Evolutionary conservation across 306 rosid genomes (phyloP).

Genomic region (Acacia melanoxylon): DNA sequence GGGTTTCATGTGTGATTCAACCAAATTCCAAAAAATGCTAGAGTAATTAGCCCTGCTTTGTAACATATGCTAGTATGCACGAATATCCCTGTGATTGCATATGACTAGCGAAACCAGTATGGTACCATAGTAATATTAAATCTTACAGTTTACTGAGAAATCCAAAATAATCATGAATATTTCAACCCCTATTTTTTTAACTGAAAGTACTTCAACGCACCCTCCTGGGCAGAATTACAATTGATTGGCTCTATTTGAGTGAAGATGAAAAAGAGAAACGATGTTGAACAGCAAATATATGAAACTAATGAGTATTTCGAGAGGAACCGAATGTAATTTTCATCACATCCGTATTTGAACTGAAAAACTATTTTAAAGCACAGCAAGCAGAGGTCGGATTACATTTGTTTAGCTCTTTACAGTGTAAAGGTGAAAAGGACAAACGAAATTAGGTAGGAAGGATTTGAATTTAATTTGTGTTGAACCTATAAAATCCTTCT

Average conservation of each 20-base stretch:
- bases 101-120: not conserved
- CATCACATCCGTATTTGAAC: not conserved
- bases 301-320: not conserved
- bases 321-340: not conserved
- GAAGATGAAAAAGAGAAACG: not conserved
- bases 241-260: not conserved
- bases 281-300: not conserved
- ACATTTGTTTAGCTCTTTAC: not conserved
- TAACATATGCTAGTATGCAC: not conserved
- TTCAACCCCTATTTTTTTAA: not conserved
- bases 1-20: not conserved
- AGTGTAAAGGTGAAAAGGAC: not conserved
- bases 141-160: not conserved
- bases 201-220: not conserved
- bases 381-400: not conserved
- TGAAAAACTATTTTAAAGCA: not conserved
- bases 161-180: not conserved
- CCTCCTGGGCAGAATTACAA: not conserved
- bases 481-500: not conserved
- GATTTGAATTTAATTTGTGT: not conserved
- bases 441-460: not conserved
- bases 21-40: not conserved
- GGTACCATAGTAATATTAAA: not conserved
- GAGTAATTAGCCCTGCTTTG: not conserved
- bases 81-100: not conserved